Conservation (phyloP, 2,329 filamentous ascomycete genomes). For the Aureobasidium vineae region DNA sequence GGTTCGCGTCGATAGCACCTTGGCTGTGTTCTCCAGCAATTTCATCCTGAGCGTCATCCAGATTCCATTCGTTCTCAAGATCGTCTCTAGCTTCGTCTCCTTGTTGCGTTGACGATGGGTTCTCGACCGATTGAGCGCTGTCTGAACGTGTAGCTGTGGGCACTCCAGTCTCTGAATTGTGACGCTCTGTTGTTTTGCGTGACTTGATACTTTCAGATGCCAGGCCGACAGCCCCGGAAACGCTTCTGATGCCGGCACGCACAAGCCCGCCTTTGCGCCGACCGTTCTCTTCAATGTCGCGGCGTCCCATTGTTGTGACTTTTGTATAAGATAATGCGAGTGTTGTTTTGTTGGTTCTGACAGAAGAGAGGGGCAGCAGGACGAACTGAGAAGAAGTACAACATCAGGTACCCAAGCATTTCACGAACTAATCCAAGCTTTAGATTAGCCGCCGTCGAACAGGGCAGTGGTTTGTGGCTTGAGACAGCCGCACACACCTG, state of each 20-base stretch:
- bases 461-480: constrained; percentile 1
- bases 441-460: constrained; percentile 1
- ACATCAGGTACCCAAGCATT: background rate
- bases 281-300: background rate
- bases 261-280: constrained; percentile 15
- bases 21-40: background rate
- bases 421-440: constrained; percentile 1
- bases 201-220: constrained; percentile 12
- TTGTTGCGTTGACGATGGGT: background rate
- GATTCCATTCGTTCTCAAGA: constrained; percentile 13
- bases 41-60: constrained; percentile 19
- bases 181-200: background rate
- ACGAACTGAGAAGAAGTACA: background rate
- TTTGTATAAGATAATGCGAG: background rate
- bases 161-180: background rate
- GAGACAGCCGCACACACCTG: constrained; percentile 3
- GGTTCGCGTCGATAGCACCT: background rate
- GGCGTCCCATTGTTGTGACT: background rate
- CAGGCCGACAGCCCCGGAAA: constrained; percentile 9
- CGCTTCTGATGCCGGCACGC: background rate
- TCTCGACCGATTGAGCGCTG: background rate
- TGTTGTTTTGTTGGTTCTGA: background rate
- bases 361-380: background rate
- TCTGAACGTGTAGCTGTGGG: background rate
- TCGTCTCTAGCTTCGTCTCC: background rate